phyloP scores from a whole-genome alignment of 129 eudicot species.

The Apium graveolens region DNA sequence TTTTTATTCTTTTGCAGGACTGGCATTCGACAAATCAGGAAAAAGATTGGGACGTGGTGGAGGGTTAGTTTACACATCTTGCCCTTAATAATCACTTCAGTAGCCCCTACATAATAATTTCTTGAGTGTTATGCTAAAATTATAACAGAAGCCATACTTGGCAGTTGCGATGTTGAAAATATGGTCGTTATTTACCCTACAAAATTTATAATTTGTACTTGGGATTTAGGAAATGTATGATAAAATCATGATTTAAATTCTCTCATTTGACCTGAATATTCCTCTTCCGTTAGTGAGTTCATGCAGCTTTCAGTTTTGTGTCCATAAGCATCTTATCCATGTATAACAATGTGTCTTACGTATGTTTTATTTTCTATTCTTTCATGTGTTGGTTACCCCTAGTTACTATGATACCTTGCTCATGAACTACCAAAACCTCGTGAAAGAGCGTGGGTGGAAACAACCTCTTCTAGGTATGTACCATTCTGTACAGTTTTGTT shows the following conservation, averaged over 20 bases:
- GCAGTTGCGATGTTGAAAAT: not conserved
- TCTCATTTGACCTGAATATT: not conserved
- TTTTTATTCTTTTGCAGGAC: conserved; percentile 43
- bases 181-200: not conserved
- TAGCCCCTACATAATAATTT: not conserved
- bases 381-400: conserved; percentile 10
- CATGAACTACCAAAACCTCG: conserved; percentile 70
- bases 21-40: conserved; percentile 92
- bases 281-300: not conserved
- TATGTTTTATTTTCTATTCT: not conserved
- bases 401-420: conserved; percentile 93
- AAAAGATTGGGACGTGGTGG: conserved; percentile 99
- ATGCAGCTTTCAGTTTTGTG: not conserved
- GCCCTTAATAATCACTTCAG: not conserved
- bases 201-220: not conserved
- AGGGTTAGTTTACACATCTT: conserved; percentile 50
- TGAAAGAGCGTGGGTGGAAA: conserved; percentile 62
- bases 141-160: not conserved
- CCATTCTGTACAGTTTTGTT: not conserved
- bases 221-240: not conserved
- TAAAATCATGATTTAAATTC: not conserved
- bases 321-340: not conserved
- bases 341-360: conserved; percentile 1
- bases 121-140: not conserved
- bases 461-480: conserved; percentile 67